phyloP scores from a whole-genome alignment of 495 filamentous ascomycete species.

The Oidiodendron maius region DNA sequence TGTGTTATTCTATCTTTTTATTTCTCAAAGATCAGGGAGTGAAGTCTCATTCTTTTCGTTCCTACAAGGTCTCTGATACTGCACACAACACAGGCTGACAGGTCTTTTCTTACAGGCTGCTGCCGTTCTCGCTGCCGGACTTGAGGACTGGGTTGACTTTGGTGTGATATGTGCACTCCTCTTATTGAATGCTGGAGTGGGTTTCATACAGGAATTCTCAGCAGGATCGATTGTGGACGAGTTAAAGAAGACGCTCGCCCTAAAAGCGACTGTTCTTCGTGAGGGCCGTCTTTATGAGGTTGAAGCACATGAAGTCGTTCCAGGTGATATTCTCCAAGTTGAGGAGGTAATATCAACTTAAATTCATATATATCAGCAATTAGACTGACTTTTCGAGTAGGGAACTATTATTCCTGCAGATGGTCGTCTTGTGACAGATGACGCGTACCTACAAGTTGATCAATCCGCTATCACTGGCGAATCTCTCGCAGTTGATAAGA shows the following conservation, averaged over 20 bases:
- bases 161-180: constrained; percentile 71
- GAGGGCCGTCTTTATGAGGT: constrained; percentile 67
- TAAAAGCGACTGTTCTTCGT: constrained; percentile 80
- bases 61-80: neutral
- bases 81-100: constrained; percentile 13
- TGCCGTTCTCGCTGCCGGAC: constrained; percentile 69
- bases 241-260: constrained; percentile 82
- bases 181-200: constrained; percentile 76
- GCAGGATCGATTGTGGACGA: constrained; percentile 89
- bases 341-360: constrained; percentile 55
- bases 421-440: constrained; percentile 73
- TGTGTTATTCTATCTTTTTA: constrained; percentile 19
- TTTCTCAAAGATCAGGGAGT: too few species aligned
- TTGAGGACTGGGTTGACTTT: constrained; percentile 77
- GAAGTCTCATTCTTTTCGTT: neutral
- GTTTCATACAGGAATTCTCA: constrained; percentile 85
- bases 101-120: constrained; percentile 45
- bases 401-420: constrained; percentile 89
- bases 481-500: constrained; percentile 86
- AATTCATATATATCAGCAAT: neutral
- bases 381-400: constrained; percentile 20
- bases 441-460: constrained; percentile 81
- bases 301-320: constrained; percentile 73
- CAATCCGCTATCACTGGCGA: constrained; percentile 91
- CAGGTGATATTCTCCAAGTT: constrained; percentile 83